Percentiles rank a stretch among this genome's conserved stretches.
Conservation (phyloP, 345 rosid genomes). For the Eucalyptus curtisii region DNA sequence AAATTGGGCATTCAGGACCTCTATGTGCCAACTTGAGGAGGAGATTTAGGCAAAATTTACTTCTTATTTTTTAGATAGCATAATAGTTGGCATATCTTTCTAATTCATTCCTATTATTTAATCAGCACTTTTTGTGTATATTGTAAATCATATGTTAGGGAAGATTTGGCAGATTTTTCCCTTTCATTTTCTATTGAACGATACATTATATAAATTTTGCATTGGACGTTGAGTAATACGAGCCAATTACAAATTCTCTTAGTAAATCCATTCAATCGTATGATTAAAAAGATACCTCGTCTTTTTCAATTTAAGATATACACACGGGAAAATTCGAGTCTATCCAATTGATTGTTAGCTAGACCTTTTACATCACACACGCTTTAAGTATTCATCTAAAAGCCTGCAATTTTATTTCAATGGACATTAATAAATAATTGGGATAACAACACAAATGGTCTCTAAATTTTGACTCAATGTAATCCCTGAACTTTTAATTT, state of each 20-base stretch:
- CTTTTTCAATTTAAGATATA: too few species aligned
- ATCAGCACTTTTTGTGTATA: neutral
- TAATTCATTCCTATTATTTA: neutral
- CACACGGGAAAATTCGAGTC: neutral
- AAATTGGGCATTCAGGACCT: neutral
- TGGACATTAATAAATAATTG: too few species aligned
- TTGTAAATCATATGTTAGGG: neutral
- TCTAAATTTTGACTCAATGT: too few species aligned
- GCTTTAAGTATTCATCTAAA: neutral
- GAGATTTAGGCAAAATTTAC: neutral
- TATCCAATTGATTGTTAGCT: neutral
- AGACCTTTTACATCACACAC: neutral
- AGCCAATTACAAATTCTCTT: neutral
- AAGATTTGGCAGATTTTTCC: neutral
- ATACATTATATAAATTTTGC: neutral
- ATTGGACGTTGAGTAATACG: neutral
- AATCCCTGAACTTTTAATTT: too few species aligned
- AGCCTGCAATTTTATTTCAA: too few species aligned
- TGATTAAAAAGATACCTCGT: too few species aligned
- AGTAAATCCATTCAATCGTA: neutral
- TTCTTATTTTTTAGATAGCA: neutral
- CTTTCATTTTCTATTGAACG: neutral
- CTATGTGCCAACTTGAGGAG: neutral
- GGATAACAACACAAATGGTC: too few species aligned
- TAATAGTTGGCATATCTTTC: neutral